These are phyloP conservation scores for Fusarium nurragi DNA, from an alignment of 2,329 filamentous ascomycete genomes.

Conservation along the genomic window DNA sequence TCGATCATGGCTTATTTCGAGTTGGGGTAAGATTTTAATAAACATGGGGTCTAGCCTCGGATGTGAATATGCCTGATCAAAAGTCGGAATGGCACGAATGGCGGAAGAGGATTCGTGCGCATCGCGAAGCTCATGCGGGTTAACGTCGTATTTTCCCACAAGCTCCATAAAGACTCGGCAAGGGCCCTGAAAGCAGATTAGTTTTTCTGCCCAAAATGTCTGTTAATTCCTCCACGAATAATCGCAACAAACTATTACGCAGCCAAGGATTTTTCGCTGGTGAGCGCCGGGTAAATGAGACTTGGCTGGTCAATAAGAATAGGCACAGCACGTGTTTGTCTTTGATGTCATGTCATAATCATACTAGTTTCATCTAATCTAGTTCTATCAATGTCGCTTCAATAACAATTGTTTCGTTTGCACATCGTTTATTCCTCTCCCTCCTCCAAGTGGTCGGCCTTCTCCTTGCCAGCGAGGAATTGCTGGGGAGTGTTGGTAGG, in stretches of 20 bases:
- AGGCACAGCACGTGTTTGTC: background rate
- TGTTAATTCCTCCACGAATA: slow-evolving; percentile 26
- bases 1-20: slow-evolving; percentile 13
- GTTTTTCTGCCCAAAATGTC: slow-evolving; percentile 3
- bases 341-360: slow-evolving; percentile 23
- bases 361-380: slow-evolving; percentile 21
- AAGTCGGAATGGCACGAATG: background rate
- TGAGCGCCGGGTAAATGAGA: slow-evolving; percentile 12
- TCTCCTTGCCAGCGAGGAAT: slow-evolving; percentile 20
- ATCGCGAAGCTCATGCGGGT: slow-evolving; percentile 12
- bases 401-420: slow-evolving; percentile 19
- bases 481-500: slow-evolving; percentile 28
- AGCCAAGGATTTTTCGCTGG: background rate
- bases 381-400: slow-evolving; percentile 12
- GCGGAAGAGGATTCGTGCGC: slow-evolving; percentile 27
- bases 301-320: background rate
- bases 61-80: background rate
- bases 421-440: slow-evolving; percentile 8
- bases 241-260: background rate
- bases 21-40: slow-evolving; percentile 14
- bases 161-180: slow-evolving; percentile 16
- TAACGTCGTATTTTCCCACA: slow-evolving; percentile 7
- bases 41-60: background rate
- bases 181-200: slow-evolving; percentile 8
- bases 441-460: slow-evolving; percentile 19